Evolutionary conservation across 1,284 basidiomycete species (phyloP).

Genomic region (Ganoderma leucocontextum): DNA sequence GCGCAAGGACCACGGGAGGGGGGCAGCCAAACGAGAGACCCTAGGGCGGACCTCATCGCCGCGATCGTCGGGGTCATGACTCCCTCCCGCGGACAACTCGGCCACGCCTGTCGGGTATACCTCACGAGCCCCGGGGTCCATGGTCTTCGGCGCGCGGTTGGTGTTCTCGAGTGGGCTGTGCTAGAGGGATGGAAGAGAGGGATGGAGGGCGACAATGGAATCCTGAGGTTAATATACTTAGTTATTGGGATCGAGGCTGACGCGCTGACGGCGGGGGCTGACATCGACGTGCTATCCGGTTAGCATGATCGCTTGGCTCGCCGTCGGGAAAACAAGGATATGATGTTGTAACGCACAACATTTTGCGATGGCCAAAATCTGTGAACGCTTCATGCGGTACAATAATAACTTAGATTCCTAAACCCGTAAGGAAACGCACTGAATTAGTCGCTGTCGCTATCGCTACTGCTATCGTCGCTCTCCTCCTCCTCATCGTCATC

Average conservation of each 20-base stretch:
- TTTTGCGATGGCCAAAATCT: background rate
- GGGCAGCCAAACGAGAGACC: background rate
- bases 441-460: constrained; percentile 36
- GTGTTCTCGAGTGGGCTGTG: constrained; percentile 1
- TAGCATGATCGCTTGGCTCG: background rate
- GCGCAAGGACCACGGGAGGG: background rate
- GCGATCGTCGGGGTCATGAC: constrained; percentile 17
- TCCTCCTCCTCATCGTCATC: constrained; percentile 58
- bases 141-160: constrained; percentile 14
- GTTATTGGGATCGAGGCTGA: constrained; percentile 3
- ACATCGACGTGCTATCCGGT: background rate
- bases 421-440: constrained; percentile 17
- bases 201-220: background rate
- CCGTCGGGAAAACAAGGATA: background rate
- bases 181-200: background rate
- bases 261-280: background rate
- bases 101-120: constrained; percentile 10
- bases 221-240: background rate
- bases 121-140: constrained; percentile 1
- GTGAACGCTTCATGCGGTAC: constrained; percentile 6
- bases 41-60: constrained; percentile 7
- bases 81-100: constrained; percentile 17
- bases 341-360: background rate
- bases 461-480: constrained; percentile 48
- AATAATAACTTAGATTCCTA: constrained; percentile 22